Evolutionary conservation across 306 rosid genomes (phyloP).

Genomic region (Medicago arabica): DNA sequence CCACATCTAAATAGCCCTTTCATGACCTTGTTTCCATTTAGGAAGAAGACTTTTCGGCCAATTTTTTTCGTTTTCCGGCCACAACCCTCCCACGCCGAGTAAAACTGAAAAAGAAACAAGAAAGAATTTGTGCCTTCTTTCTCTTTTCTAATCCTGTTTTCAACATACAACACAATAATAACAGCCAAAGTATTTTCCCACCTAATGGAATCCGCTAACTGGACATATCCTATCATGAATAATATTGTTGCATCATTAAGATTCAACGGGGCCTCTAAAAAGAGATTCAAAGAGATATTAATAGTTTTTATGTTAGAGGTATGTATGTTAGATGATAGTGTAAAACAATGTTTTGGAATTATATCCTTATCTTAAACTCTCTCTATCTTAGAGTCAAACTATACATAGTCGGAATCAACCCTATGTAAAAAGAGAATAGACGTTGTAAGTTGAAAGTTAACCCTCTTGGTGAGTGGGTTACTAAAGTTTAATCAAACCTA

Average conservation of each 20-base stretch:
- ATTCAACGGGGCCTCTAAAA: too few species aligned
- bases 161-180: background rate
- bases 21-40: background rate
- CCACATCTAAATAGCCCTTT: background rate
- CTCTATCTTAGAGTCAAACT: background rate
- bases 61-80: background rate
- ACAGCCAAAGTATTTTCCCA: background rate
- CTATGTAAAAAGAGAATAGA: background rate
- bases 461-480: background rate
- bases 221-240: too few species aligned
- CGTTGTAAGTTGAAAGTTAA: background rate
- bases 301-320: background rate
- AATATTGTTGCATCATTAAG: slow-evolving; percentile 9
- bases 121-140: slow-evolving; percentile 7
- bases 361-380: background rate
- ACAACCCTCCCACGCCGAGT: background rate
- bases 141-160: background rate
- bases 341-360: slow-evolving; percentile 20
- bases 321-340: background rate
- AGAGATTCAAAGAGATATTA: slow-evolving; percentile 3
- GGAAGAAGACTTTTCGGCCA: background rate
- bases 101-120: background rate
- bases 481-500: too few species aligned
- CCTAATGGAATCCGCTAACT: too few species aligned
- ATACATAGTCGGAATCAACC: background rate